A percentile compares a stretch with the other conserved stretches of the same genome.
Conservation (phyloP, 129 eudicot species). For the Sambucus nigra region DNA sequence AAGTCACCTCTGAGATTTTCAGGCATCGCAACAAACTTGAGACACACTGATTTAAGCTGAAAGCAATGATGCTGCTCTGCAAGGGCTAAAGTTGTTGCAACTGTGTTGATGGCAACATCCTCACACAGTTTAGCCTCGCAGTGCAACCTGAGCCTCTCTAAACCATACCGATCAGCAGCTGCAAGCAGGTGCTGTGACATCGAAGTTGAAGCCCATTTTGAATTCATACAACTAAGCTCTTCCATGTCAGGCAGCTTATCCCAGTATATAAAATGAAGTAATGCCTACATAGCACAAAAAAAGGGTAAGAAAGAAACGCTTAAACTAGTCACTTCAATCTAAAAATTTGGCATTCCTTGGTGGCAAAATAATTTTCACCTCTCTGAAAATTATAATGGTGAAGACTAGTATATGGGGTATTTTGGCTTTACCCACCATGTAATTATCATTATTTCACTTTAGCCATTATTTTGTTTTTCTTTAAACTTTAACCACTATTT, state of each 20-base stretch:
- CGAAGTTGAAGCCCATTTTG: constrained; percentile 61
- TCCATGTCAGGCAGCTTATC: constrained; percentile 70
- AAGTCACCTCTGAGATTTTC: constrained; percentile 70
- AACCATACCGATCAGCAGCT: constrained; percentile 83
- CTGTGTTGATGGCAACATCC: constrained; percentile 63
- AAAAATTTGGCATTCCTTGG: no score
- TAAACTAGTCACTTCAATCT: no score
- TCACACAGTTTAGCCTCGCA: constrained; percentile 85
- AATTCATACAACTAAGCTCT: constrained; percentile 59
- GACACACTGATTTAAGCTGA: constrained; percentile 71
- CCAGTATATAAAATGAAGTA: constrained; percentile 79
- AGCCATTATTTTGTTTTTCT: no score
- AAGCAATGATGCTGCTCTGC: constrained; percentile 91
- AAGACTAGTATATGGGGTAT: no score
- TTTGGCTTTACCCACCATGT: no score
- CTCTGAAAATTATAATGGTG: no score
- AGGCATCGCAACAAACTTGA: constrained; percentile 67
- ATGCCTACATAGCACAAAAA: constrained; percentile 38
- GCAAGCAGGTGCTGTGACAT: constrained; percentile 91
- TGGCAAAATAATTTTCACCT: no score
- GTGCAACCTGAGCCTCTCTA: constrained; percentile 60
- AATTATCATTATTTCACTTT: no score
- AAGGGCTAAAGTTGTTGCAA: constrained; percentile 78
- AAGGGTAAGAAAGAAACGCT: background rate
- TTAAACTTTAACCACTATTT: no score